These are phyloP conservation scores for Macrolepiota fuliginosa DNA, from an alignment of 768 basidiomycete species.

Conservation along the genomic window DNA sequence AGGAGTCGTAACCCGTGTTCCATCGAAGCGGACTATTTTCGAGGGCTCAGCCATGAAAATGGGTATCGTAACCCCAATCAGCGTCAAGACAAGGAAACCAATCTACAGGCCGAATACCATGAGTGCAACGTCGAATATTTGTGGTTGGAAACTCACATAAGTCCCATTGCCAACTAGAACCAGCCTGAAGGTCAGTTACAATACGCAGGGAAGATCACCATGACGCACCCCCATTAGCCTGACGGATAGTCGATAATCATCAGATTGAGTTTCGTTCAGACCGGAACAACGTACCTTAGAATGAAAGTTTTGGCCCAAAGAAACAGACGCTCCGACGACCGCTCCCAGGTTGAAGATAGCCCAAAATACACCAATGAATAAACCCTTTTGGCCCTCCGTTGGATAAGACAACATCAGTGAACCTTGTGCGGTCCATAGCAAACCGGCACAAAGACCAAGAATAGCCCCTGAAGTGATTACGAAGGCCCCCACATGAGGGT, in stretches of 20 bases:
- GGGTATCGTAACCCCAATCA: constrained; percentile 65
- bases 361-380: constrained; percentile 79
- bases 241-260: background rate
- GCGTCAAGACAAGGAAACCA: constrained; percentile 70
- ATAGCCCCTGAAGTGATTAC: constrained; percentile 68
- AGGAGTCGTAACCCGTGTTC: constrained; percentile 57
- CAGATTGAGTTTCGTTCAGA: background rate
- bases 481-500: constrained; percentile 55
- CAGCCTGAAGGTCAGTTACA: constrained; percentile 1
- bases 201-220: background rate
- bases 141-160: constrained; percentile 47
- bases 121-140: background rate
- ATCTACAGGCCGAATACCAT: constrained; percentile 40
- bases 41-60: constrained; percentile 67
- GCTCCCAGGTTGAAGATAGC: constrained; percentile 79
- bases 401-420: constrained; percentile 81
- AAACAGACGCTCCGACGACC: constrained; percentile 74
- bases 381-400: constrained; percentile 73
- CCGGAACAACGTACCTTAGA: constrained; percentile 44
- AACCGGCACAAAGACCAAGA: constrained; percentile 67
- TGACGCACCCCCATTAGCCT: constrained; percentile 37
- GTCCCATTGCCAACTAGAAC: constrained; percentile 63
- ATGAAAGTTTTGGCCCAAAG: constrained; percentile 67
- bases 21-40: constrained; percentile 72
- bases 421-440: constrained; percentile 85